Evolutionary conservation across 2,329 filamentous ascomycete genomes (phyloP).

Genomic region (Venturia effusa): DNA sequence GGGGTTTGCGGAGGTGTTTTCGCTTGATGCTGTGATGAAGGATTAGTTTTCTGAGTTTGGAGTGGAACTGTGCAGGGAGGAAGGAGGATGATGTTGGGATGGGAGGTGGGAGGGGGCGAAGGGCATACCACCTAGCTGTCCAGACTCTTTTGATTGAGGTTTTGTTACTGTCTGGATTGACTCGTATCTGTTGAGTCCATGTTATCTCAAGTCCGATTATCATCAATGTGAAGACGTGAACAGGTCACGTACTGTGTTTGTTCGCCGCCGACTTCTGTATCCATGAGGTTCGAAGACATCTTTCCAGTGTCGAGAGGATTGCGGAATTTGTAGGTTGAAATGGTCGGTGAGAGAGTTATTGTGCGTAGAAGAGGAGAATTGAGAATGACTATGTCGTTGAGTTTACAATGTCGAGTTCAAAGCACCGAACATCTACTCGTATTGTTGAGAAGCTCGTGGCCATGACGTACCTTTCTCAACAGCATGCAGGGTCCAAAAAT

Average conservation of each 20-base stretch:
- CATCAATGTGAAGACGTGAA: not conserved
- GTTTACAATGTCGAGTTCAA: not conserved
- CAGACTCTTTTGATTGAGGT: constrained; percentile 42
- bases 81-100: not conserved
- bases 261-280: constrained; percentile 50
- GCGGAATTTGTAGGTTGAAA: too few species aligned
- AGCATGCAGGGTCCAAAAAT: not conserved
- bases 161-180: constrained; percentile 39
- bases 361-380: not conserved
- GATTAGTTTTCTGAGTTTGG: constrained; percentile 11
- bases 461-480: not conserved
- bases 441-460: not conserved
- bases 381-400: not conserved
- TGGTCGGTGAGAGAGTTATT: too few species aligned
- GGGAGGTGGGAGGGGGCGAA: not conserved
- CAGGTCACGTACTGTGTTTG: constrained; percentile 38
- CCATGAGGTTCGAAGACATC: constrained; percentile 44
- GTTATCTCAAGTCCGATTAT: not conserved
- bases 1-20: not conserved
- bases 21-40: not conserved
- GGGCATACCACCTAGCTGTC: constrained; percentile 43
- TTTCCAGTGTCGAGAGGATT: not conserved
- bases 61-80: too few species aligned
- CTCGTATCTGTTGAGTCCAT: constrained; percentile 42
- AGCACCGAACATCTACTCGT: not conserved